Percentiles rank a stretch among this genome's conserved stretches.
These are phyloP conservation scores for Paramecium tetraurelia DNA, from an alignment of 73 alveolate genomes.

Conservation along the genomic window DNA sequence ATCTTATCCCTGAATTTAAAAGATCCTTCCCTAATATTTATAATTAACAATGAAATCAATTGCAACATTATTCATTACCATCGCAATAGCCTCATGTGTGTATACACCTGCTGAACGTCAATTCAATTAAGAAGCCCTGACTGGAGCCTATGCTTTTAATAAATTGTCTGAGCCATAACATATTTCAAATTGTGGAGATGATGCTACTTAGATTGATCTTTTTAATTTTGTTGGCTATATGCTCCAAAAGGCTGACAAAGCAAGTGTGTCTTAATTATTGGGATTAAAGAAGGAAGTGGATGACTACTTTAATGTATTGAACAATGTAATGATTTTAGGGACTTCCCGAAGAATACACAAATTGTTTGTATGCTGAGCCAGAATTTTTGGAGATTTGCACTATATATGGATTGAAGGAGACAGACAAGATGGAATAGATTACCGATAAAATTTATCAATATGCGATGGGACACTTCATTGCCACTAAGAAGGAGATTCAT, in stretches of 20 bases:
- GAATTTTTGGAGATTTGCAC: background rate
- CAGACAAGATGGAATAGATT: background rate
- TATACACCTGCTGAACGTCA: background rate
- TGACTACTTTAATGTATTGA: background rate
- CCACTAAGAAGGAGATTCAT: constrained; percentile 6
- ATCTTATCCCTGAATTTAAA: background rate
- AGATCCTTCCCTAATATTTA: background rate
- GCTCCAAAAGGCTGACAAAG: background rate
- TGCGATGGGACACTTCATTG: background rate
- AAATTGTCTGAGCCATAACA: background rate
- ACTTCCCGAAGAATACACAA: background rate
- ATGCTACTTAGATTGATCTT: background rate
- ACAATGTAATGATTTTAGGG: background rate
- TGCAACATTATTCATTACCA: background rate
- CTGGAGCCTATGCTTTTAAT: background rate
- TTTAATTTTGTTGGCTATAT: background rate
- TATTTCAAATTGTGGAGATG: background rate
- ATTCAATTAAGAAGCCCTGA: constrained; percentile 3
- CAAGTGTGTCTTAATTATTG: background rate
- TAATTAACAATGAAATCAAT: background rate
- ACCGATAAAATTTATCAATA: background rate
- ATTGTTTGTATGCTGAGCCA: background rate
- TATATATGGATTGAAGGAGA: background rate
- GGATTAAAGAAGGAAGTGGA: constrained; percentile 2
- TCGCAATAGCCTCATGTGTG: background rate